Conservation (phyloP, 2,329 filamentous ascomycete genomes). For the Nothomitra cinnamomea region DNA sequence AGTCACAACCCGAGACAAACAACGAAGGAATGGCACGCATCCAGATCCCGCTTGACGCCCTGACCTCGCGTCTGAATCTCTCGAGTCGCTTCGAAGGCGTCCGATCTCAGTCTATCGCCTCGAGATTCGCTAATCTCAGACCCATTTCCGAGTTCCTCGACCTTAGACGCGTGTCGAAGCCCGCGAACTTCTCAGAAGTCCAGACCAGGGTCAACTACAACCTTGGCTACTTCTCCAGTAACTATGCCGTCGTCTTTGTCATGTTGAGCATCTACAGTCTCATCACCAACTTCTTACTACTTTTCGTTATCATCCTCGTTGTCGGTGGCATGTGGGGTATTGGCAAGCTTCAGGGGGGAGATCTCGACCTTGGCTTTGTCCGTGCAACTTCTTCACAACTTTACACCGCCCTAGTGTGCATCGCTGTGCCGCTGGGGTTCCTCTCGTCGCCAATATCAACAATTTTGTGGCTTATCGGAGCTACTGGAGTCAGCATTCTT, state of each 20-base stretch:
- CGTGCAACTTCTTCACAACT: conserved; percentile 81
- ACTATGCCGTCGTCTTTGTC: conserved; percentile 84
- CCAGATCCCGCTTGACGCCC: conserved; percentile 77
- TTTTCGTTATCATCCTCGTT: conserved; percentile 86
- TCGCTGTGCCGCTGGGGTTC: conserved; percentile 71
- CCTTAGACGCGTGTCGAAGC: conserved; percentile 89
- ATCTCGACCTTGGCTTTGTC: conserved; percentile 71
- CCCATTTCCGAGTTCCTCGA: conserved; percentile 90
- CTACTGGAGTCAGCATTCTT: conserved; percentile 80
- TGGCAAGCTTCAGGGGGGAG: conserved; percentile 71
- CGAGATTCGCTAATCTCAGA: conserved; percentile 81
- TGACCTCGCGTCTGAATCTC: conserved; percentile 83
- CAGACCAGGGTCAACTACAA: conserved; percentile 96
- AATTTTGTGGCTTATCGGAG: conserved; percentile 88
- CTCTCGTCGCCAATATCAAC: conserved; percentile 72
- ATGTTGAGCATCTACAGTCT: conserved; percentile 95
- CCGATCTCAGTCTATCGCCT: conserved; percentile 58
- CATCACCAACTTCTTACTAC: conserved; percentile 67
- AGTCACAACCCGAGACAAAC: neutral
- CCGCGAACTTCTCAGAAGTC: conserved; percentile 73
- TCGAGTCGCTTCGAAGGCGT: conserved; percentile 71
- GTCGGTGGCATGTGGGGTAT: conserved; percentile 80
- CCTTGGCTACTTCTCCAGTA: conserved; percentile 91
- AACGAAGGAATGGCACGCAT: conserved; percentile 56
- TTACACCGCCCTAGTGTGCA: conserved; percentile 71